These are phyloP conservation scores for Torulaspora gathmanii DNA, from an alignment of 805 yeast genomes.

Conservation along the genomic window DNA sequence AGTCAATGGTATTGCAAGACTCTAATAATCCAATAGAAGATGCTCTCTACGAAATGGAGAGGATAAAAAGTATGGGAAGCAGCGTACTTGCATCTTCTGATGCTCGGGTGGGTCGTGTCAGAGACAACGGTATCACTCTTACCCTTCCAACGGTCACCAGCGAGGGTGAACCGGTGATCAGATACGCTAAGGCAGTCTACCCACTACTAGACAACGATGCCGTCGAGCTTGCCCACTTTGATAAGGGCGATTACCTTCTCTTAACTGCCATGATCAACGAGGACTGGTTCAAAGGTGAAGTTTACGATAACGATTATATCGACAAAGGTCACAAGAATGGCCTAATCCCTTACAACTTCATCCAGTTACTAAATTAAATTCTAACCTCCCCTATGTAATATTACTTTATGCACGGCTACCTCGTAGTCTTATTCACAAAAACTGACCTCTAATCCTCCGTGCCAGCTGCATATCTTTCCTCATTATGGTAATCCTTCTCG, in stretches of 20 bases:
- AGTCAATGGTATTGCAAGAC: constrained; percentile 29
- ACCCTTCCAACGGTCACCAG: constrained; percentile 30
- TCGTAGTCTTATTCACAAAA: constrained; percentile 11
- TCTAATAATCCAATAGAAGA: constrained; percentile 30
- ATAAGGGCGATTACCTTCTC: constrained; percentile 30
- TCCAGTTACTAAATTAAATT: constrained; percentile 15
- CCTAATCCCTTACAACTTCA: constrained; percentile 29
- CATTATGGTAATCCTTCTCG: constrained; percentile 80
- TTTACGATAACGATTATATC: constrained; percentile 27
- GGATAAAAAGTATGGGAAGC: constrained; percentile 22
- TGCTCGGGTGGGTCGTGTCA: constrained; percentile 22
- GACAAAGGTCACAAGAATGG: constrained; percentile 21
- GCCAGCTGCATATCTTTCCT: constrained; percentile 78
- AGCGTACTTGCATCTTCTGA: constrained; percentile 18
- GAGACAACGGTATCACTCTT: constrained; percentile 32
- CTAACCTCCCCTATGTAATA: constrained; percentile 1
- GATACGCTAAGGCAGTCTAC: constrained; percentile 33
- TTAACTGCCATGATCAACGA: constrained; percentile 30
- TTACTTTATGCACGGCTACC: not conserved
- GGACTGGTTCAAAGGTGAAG: constrained; percentile 37
- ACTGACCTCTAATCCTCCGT: constrained; percentile 63
- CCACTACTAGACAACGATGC: constrained; percentile 30
- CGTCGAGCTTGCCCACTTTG: constrained; percentile 31
- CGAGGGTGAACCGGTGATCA: constrained; percentile 26
- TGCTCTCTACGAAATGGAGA: constrained; percentile 33